Percentiles rank a stretch among this genome's conserved stretches.
These are phyloP conservation scores for Dioszegia aurantiaca DNA, from an alignment of 768 basidiomycete genomes.

Conservation along the genomic window DNA sequence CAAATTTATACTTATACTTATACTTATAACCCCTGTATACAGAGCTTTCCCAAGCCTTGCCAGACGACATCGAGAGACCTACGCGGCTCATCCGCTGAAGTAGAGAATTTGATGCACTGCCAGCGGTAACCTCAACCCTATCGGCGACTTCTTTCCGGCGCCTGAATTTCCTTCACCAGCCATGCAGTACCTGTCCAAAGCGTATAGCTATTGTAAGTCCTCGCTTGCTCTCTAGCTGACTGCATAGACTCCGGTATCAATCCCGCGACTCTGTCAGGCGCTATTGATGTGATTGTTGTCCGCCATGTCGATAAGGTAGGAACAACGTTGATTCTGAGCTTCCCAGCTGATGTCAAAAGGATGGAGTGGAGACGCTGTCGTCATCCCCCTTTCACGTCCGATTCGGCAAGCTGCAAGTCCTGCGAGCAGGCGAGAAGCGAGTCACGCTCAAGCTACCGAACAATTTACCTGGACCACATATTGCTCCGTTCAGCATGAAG, in stretches of 20 bases:
- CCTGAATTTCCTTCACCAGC: conserved; percentile 12
- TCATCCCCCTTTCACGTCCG: conserved; percentile 97
- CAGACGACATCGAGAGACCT: too few species aligned
- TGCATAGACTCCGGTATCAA: conserved; percentile 62
- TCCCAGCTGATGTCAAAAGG: conserved; percentile 16
- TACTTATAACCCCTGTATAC: too few species aligned
- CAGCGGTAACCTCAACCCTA: background rate
- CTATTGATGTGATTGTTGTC: conserved; percentile 98
- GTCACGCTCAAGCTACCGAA: conserved; percentile 73
- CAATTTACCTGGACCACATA: conserved; percentile 54
- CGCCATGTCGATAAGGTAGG: conserved; percentile 61
- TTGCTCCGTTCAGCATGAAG: conserved; percentile 93
- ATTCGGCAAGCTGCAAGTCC: conserved; percentile 95
- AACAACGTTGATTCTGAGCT: background rate
- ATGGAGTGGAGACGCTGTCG: conserved; percentile 56
- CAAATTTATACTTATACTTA: too few species aligned
- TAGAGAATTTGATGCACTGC: background rate
- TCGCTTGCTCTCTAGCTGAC: too few species aligned
- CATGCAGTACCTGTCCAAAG: conserved; percentile 54
- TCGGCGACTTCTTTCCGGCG: background rate
- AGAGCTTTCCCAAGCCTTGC: too few species aligned
- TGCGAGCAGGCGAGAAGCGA: conserved; percentile 90
- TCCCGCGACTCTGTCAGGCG: conserved; percentile 92
- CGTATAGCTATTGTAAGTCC: conserved; percentile 52
- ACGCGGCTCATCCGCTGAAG: too few species aligned